Evolutionary conservation across 495 filamentous ascomycete species (phyloP).

Genomic region (Aspergillus kassunensis): DNA sequence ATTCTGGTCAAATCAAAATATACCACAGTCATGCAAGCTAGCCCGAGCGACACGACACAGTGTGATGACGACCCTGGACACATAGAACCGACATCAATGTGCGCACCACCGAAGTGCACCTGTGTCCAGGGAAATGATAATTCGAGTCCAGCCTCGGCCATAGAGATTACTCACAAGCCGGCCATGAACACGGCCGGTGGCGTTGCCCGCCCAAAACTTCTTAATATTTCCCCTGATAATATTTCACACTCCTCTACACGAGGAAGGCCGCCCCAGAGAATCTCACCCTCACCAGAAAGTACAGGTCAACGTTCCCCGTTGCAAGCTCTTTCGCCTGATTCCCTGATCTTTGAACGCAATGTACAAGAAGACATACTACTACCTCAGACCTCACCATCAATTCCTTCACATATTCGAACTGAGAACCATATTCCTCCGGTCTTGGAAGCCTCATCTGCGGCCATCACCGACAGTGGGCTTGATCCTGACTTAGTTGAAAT

Average conservation of each 20-base stretch:
- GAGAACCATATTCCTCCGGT: conserved; percentile 14
- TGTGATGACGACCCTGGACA: not conserved
- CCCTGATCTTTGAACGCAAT: conserved; percentile 11
- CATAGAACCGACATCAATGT: not conserved
- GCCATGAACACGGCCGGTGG: not conserved
- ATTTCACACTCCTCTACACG: not conserved
- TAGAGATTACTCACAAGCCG: not conserved
- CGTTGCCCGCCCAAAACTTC: conserved; percentile 2
- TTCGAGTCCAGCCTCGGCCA: not conserved
- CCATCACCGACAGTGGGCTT: conserved; percentile 8
- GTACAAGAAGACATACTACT: conserved; percentile 16
- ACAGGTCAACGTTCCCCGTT: not conserved
- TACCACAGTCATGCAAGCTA: not conserved
- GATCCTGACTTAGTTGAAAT: conserved; percentile 12
- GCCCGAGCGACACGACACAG: not conserved
- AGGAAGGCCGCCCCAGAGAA: not conserved
- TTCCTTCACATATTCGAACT: conserved; percentile 15
- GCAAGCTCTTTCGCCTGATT: conserved; percentile 5
- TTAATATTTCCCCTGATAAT: not conserved
- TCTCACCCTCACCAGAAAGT: conserved; percentile 3
- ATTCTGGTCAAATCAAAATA: not conserved
- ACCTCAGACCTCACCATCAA: conserved; percentile 10
- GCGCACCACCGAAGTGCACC: not conserved
- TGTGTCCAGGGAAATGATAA: not conserved
- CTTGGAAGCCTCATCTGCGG: conserved; percentile 12